Evolutionary conservation across 345 rosid genomes (phyloP).

Genomic region (Leavenworthia alabamica): DNA sequence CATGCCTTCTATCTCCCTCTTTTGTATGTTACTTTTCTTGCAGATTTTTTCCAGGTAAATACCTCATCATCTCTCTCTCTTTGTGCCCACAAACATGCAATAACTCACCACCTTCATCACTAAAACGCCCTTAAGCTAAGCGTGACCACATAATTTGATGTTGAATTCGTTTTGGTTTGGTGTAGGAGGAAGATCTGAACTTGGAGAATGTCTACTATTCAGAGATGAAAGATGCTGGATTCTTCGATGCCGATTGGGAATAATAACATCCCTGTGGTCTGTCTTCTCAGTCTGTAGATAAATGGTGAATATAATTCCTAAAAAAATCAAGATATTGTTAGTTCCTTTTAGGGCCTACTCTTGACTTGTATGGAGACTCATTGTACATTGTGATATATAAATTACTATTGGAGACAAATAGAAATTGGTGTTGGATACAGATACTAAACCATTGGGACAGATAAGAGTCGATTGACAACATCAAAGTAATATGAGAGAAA

Average conservation of each 20-base stretch:
- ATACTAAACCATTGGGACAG: conserved; percentile 12
- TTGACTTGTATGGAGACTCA: not conserved
- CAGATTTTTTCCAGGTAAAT: conserved; percentile 87
- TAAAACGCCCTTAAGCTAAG: not conserved
- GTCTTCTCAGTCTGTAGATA: conserved; percentile 14
- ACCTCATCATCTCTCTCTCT: not conserved
- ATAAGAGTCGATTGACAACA: conserved; percentile 8
- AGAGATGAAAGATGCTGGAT: conserved; percentile 98
- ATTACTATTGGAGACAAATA: too few relatives aligned
- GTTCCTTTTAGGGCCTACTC: conserved; percentile 5
- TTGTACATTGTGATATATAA: conserved; percentile 9
- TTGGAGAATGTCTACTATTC: conserved; percentile 90
- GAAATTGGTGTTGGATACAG: conserved; percentile 11
- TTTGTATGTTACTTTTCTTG: conserved; percentile 62
- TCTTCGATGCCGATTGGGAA: conserved; percentile 92
- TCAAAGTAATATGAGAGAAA: not conserved
- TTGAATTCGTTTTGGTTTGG: not conserved
- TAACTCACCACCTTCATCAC: not conserved
- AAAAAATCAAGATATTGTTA: not conserved
- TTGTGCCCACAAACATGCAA: too few relatives aligned
- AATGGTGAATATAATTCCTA: not conserved
- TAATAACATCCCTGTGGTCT: conserved; percentile 6
- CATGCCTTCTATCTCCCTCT: conserved; percentile 90
- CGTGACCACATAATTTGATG: not conserved
- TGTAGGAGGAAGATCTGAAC: conserved; percentile 83